Percentiles rank a stretch among this genome's conserved stretches.
phyloP scores from a whole-genome alignment of 441 rosid species.

The Croton laevigatus region DNA sequence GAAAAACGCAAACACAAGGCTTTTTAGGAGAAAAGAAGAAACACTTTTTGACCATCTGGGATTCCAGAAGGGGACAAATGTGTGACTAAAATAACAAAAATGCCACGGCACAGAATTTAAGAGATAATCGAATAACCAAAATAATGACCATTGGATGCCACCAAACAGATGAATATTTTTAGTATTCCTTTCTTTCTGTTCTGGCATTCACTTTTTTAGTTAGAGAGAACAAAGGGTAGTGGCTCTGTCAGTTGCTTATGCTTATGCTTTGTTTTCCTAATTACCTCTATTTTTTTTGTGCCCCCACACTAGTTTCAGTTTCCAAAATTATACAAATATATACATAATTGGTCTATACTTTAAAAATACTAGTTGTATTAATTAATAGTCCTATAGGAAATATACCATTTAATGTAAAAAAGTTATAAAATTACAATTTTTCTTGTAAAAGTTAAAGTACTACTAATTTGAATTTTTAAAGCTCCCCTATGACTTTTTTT shows the following conservation, averaged over 20 bases:
- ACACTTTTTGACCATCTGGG: slow-evolving; percentile 36
- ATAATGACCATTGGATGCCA: slow-evolving; percentile 13
- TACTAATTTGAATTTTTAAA: no score
- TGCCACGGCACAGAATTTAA: slow-evolving; percentile 21
- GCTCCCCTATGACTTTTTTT: no score
- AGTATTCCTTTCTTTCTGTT: slow-evolving; percentile 23
- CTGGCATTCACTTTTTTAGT: slow-evolving; percentile 30
- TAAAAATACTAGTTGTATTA: background rate
- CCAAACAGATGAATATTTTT: background rate
- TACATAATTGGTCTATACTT: no score
- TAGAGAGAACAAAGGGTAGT: slow-evolving; percentile 44
- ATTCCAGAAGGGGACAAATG: slow-evolving; percentile 7
- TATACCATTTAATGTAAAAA: no score
- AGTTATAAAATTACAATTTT: no score
- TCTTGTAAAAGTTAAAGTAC: no score
- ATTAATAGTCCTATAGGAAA: no score
- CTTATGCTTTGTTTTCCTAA: slow-evolving; percentile 22
- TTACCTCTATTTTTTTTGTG: background rate
- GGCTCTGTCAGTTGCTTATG: slow-evolving; percentile 48
- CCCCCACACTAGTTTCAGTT: no score
- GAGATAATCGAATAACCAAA: background rate
- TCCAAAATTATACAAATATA: no score
- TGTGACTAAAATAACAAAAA: slow-evolving; percentile 5
- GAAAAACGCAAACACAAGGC: slow-evolving; percentile 23
- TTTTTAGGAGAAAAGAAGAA: slow-evolving; percentile 35